Conservation (phyloP, 1,284 basidiomycete genomes). For the Kalmanozyma brasiliensis region DNA sequence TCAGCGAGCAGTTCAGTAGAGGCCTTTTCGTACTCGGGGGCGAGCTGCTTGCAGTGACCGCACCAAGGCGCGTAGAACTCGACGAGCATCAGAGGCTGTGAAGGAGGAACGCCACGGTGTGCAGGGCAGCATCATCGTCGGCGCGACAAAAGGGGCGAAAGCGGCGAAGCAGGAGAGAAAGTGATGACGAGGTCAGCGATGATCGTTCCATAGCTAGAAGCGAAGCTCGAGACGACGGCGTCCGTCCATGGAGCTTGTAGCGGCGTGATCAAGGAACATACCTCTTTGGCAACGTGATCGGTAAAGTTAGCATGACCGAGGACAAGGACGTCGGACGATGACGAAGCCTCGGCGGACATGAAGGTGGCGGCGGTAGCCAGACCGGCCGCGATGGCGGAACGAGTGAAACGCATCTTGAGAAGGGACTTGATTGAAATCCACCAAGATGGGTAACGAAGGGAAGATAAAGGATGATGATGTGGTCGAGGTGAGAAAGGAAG, state of each 20-base stretch:
- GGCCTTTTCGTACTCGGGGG: slow-evolving; percentile 87
- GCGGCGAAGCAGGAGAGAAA: not conserved
- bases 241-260: too few relatives aligned
- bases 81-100: slow-evolving; percentile 83
- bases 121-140: too few relatives aligned
- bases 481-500: too few relatives aligned
- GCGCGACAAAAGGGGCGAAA: not conserved
- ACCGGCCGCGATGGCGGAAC: slow-evolving; percentile 48
- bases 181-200: not conserved
- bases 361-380: slow-evolving; percentile 53
- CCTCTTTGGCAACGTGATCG: slow-evolving; percentile 74
- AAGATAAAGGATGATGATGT: too few relatives aligned
- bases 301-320: slow-evolving; percentile 80
- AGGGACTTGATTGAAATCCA: not conserved
- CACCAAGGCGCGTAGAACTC: slow-evolving; percentile 96
- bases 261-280: slow-evolving; percentile 17
- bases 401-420: slow-evolving; percentile 50
- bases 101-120: not conserved
- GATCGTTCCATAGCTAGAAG: not conserved
- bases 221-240: too few relatives aligned
- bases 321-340: slow-evolving; percentile 82
- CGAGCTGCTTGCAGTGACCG: slow-evolving; percentile 77
- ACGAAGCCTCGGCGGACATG: slow-evolving; percentile 72
- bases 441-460: too few relatives aligned
- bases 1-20: slow-evolving; percentile 88